Base-by-base conservation (phyloP, 495 filamentous ascomycete species). In the Tuber brumale region DNA sequence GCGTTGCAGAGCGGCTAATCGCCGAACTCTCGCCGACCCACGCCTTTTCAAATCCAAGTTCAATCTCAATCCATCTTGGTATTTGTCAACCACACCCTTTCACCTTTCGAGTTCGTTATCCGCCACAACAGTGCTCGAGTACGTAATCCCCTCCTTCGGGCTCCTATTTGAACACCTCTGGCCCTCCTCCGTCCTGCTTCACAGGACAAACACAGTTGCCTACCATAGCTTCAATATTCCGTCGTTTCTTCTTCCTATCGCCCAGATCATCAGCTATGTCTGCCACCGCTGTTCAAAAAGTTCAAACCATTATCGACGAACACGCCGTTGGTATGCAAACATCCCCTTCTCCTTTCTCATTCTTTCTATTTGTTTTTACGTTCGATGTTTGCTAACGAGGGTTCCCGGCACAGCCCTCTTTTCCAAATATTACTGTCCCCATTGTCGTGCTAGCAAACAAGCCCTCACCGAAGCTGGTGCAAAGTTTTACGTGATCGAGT, bases 361-460 rank as follows among this genome's bases (percentile, higher is more conserved):
- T n/a, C 72, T 72, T 48, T 23, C 42, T 74, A 18, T 74, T 39
- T 16, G 19, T 74, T n/a, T 73, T 46, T 14, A 16, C 21, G 45
- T 16, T 39, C 43, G 37, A 61, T 69, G 45, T 66, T 42, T 44
- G 45, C 70, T 77, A 74, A 78, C 71, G 27, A 7, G 23, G 19
- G 12, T 23, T 19, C 14, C 14, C n/a, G 14, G 72, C 61, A 66
- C 45, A 94, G 93, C 94, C 76, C 92, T 99, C 79, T 99, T 99
- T 89, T 92, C 90, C 84, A 99, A 99, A 86, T 93, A 91, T 21
- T 97, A 92, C 86, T 99, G 95, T 88, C 94, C 95, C n/a, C 95
- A 97, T 89, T 98, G 95, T 88, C 86, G 83, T 44, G 88, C 94
- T 73, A 89, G 90, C 78, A 97, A 97, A 89, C 72, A 84, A 16